Base-by-base conservation (phyloP, 2,329 filamentous ascomycete species). In the Aspergillus calidoustus region DNA sequence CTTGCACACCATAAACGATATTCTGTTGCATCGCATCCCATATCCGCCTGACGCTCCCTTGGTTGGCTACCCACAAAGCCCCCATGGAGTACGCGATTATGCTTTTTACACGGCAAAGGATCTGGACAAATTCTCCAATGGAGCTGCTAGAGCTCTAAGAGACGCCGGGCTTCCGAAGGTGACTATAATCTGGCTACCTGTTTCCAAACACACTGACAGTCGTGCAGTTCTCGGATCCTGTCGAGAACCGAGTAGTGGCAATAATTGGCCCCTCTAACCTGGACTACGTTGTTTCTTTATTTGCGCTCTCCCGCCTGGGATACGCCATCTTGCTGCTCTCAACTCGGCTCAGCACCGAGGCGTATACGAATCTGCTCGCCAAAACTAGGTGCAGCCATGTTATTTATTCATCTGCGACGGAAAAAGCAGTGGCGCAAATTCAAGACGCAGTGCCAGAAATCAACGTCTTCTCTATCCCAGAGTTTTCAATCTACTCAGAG, bases 261-360 rank as follows among this genome's bases (percentile, higher is more conserved):
- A 70, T 87, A n/a, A 75, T 87, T 0, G 83, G 81, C 3, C 76
- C 79, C 2, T 86, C 84, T 1, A 83, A 83, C 64, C 74, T 88
- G 13, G 83, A 86, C 60, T 85, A 85, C 58, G 75, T 86, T 47
- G 73, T 87, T 48, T 82, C 84, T 2, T 75, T 84, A 48, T 79
- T 87, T 50, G 86, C 84, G 0, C 69, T 88, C 31, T 82, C 80
- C 41, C 81, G 84, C 56, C 74, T 88, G 6, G 86, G 86, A 11
- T 84, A 84, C 72, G 82, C 84, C 0, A 77, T 82, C 1, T 73
- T 88, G 1, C 80, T 86, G 31, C 74, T 88, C 1, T 87, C 84
- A 0, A 84, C 82, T 2, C 76, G 86, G 8, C 76, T 87, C 3
- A 79, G 83, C 17, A 79, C 79, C 1, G 77, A 80, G 49, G 85